Percentiles rank a stretch among this genome's conserved stretches.
phyloP scores from a whole-genome alignment of 768 basidiomycete genomes.

The Boletus bicolor region DNA sequence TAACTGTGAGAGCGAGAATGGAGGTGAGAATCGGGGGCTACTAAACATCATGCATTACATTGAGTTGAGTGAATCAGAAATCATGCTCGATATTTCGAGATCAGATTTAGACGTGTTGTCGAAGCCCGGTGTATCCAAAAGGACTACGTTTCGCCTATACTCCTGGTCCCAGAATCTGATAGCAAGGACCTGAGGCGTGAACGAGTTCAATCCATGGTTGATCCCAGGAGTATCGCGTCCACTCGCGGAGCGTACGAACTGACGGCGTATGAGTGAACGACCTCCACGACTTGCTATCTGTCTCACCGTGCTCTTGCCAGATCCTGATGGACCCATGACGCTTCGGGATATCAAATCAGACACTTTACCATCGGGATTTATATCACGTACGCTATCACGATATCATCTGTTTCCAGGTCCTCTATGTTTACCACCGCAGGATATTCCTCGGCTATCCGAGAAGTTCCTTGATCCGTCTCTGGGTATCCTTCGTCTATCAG shows the following conservation, averaged over 20 bases:
- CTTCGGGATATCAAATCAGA: constrained; percentile 1
- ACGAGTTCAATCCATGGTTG: constrained; percentile 7
- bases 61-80: background rate
- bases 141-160: constrained; percentile 4
- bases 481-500: too few relatives aligned
- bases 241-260: constrained; percentile 13
- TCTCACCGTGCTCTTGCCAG: constrained; percentile 7
- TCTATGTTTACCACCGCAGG: background rate
- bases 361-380: background rate
- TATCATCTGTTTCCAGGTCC: background rate
- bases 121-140: constrained; percentile 25
- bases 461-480: background rate
- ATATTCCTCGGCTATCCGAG: background rate
- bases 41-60: background rate
- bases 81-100: background rate
- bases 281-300: too few relatives aligned
- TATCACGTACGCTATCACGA: constrained; percentile 11
- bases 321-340: constrained; percentile 20
- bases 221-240: background rate
- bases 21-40: background rate
- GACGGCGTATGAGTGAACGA: background rate
- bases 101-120: constrained; percentile 18
- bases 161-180: constrained; percentile 1
- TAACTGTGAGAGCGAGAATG: constrained; percentile 2
- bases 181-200: constrained; percentile 4